Conservation (phyloP, 1,284 basidiomycete genomes). For the Puccinia brachypodii region DNA sequence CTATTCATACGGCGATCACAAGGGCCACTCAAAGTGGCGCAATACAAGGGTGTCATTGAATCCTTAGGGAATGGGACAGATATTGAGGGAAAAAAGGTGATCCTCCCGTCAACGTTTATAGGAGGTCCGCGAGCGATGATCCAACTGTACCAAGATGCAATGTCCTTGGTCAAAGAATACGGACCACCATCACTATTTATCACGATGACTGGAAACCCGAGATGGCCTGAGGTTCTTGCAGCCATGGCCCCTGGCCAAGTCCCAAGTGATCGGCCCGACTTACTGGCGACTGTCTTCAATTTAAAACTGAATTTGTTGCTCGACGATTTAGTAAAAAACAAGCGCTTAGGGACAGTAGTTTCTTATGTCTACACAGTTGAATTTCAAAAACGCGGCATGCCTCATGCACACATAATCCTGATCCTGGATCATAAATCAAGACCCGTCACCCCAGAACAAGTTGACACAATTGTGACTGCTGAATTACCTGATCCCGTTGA, state of each 20-base stretch:
- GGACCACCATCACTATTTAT: conserved; percentile 59
- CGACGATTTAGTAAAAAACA: background rate
- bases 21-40: background rate
- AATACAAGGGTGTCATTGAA: background rate
- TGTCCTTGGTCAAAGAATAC: conserved; percentile 56
- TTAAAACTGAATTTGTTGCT: background rate
- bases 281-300: background rate
- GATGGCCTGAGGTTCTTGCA: background rate
- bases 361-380: conserved; percentile 2
- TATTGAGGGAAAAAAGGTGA: conserved; percentile 52
- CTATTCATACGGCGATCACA: background rate
- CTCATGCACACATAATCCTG: background rate
- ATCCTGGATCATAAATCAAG: background rate
- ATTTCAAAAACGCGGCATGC: conserved; percentile 4
- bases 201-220: conserved; percentile 59
- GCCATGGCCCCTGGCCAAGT: no score
- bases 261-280: background rate
- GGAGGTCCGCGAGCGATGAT: conserved; percentile 57
- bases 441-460: background rate
- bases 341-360: background rate
- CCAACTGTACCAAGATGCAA: conserved; percentile 58
- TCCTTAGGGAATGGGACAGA: conserved; percentile 6
- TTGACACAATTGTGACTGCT: background rate
- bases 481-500: background rate
- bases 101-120: conserved; percentile 58